Conservation (phyloP, 202 grass and related monocot species). For the Brachypodium distachyon region DNA sequence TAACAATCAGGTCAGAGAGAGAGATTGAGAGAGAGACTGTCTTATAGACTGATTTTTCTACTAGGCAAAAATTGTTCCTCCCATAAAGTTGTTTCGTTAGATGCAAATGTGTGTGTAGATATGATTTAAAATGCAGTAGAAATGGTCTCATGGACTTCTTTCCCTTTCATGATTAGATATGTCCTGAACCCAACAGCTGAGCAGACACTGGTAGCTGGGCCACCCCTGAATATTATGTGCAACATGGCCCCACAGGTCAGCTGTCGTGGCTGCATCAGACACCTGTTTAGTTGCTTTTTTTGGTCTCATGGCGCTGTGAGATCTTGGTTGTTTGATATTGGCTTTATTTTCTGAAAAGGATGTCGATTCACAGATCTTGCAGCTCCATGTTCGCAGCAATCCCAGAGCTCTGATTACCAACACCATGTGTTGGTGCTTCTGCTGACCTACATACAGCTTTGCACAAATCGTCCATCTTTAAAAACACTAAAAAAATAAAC, state of each 20-base stretch:
- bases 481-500: too few species aligned
- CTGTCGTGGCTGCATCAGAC: background rate
- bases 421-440: background rate
- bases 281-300: background rate
- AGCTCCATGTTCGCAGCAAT: background rate
- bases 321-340: constrained; percentile 28
- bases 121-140: background rate
- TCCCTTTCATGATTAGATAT: constrained; percentile 11
- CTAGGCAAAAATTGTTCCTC: background rate
- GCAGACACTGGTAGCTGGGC: background rate
- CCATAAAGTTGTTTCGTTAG: constrained; percentile 22
- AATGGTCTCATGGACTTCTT: background rate
- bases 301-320: constrained; percentile 27
- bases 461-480: too few species aligned
- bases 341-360: constrained; percentile 22
- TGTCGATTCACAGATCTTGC: constrained; percentile 8
- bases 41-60: constrained; percentile 38
- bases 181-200: background rate
- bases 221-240: background rate
- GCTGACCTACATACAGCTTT: too few species aligned
- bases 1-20: constrained; percentile 22
- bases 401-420: background rate
- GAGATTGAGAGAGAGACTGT: too few species aligned
- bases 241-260: background rate
- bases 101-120: constrained; percentile 18